Conservation (phyloP, 345 rosid genomes). For the Balakata baccata region DNA sequence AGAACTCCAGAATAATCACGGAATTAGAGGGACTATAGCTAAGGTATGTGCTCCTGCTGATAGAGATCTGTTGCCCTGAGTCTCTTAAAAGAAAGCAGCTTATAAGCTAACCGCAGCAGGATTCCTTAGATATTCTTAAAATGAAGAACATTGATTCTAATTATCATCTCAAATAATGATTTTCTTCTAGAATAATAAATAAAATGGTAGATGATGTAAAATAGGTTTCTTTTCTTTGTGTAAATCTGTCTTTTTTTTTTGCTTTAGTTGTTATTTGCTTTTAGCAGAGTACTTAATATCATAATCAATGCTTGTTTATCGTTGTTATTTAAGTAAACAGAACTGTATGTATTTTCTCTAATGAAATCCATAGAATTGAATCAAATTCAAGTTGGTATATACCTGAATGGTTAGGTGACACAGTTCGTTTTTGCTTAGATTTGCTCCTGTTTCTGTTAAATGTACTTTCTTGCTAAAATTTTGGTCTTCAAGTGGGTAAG, state of each 20-base stretch:
- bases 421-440: background rate
- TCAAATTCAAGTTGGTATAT: background rate
- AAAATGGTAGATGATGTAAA: background rate
- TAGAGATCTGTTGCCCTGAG: background rate
- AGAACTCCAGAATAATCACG: background rate
- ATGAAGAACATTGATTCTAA: background rate
- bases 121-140: background rate
- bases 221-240: background rate
- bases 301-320: background rate
- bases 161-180: background rate
- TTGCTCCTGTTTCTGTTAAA: background rate
- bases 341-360: background rate
- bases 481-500: background rate
- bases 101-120: background rate
- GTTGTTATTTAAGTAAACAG: background rate
- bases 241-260: background rate
- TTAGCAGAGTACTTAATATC: background rate
- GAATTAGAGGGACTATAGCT: too few relatives aligned
- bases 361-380: background rate
- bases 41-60: too few relatives aligned
- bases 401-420: background rate
- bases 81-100: background rate
- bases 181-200: background rate
- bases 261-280: background rate
- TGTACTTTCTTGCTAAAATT: background rate